Base-by-base conservation (phyloP, 1,284 basidiomycete genomes). In the Waitea zeae region DNA sequence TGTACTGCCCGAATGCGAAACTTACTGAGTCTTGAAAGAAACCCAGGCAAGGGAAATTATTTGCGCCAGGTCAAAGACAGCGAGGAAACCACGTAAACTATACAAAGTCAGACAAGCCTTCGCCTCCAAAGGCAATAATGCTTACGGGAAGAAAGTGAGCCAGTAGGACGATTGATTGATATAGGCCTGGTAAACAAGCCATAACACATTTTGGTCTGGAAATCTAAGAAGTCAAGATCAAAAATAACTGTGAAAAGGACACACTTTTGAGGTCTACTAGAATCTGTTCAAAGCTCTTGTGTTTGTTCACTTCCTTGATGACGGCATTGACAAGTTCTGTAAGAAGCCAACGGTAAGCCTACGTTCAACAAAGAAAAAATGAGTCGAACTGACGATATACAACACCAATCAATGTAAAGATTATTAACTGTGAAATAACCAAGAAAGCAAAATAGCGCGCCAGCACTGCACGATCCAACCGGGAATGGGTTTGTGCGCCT, bases 41-140 rank as follows among this genome's bases (percentile, higher is more conserved):
- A 90, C 71, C 61, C 82, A 73, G 11, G 90, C 49, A 20, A 99
- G 65, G 49, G 95, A 93, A 56, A 96, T 56, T 36, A 97, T 74
- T 54, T 99, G 95, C 4, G 93, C 92, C 29, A 99, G 64, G 52
- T 99, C 95, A 49, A 97, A 97, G 38, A 97, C 59, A 17, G 78
- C 78, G 31, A 96, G 66, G 66, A 95, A 95, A 19, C 90, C 92
- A 48, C 92, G 84, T 22, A 97, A 65, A 3, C 80, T 84, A 42
- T 11, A 37, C 33, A 9, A 24, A 29, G 7, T 30, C 32, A 24
- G 7, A 9, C 24, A 26, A 22, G 20, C 22, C 12, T 35, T 29
- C 14, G 30, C 2, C 34, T 24, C 13, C 15, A 24, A 35, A 19
- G 7, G 17, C 13, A 30, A 24, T 37, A 18, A n/a, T 20, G 27